These are phyloP conservation scores for Nicotiana obtusifolia DNA, from an alignment of 257 asterid species.

Conservation along the genomic window DNA sequence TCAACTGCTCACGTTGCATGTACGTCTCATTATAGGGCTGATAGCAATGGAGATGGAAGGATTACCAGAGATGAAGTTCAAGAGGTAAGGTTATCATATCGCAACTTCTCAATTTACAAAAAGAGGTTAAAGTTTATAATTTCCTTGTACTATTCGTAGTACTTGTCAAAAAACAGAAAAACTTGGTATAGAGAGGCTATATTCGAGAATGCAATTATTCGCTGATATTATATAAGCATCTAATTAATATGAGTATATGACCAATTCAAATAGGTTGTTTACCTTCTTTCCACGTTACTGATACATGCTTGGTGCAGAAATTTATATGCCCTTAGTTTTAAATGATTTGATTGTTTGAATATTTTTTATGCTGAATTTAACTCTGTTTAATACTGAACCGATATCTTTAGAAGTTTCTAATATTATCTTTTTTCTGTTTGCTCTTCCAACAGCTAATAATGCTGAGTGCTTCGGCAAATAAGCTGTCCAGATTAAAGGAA, in stretches of 20 bases:
- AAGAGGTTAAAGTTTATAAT: constrained; percentile 1
- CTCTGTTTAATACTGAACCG: too few species aligned
- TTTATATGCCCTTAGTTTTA: too few species aligned
- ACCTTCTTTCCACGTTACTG: too few species aligned
- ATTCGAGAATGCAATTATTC: too few species aligned
- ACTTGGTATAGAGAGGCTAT: too few species aligned
- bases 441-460: constrained; percentile 58
- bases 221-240: too few species aligned
- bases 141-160: too few species aligned
- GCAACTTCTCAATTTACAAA: constrained; percentile 5
- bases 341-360: too few species aligned
- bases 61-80: constrained; percentile 81
- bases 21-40: constrained; percentile 54
- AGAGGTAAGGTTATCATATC: constrained; percentile 47
- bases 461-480: constrained; percentile 94
- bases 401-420: neutral
- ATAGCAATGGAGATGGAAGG: constrained; percentile 79
- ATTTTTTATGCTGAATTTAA: too few species aligned
- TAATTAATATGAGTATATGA: too few species aligned
- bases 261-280: too few species aligned
- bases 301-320: too few species aligned
- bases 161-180: neutral
- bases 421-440: neutral
- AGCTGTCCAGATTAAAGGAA: constrained; percentile 74
- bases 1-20: neutral